Evolutionary conservation across 2,329 filamentous ascomycete genomes (phyloP).

Genomic region (Cladosporium sp.): DNA sequence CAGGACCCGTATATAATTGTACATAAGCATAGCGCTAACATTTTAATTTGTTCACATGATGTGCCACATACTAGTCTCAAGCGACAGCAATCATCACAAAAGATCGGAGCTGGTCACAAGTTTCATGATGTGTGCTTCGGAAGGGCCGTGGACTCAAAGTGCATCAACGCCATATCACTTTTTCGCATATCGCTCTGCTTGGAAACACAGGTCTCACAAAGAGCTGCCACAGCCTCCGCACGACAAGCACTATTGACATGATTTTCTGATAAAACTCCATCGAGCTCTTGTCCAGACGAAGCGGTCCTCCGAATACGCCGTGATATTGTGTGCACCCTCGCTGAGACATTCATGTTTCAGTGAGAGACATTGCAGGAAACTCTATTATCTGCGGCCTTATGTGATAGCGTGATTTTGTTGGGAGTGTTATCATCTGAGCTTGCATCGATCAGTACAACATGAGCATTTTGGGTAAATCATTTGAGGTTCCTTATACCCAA

Average conservation of each 20-base stretch:
- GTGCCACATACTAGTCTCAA: neutral
- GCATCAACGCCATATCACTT: neutral
- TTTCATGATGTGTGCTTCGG: neutral
- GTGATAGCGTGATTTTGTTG: neutral
- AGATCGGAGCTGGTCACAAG: neutral
- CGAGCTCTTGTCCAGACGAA: neutral
- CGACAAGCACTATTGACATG: neutral
- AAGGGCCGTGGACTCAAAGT: neutral
- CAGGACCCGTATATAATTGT: neutral
- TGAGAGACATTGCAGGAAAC: neutral
- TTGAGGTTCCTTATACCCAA: too few species aligned
- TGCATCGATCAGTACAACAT: neutral
- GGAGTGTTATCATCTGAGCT: neutral
- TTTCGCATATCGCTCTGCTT: neutral
- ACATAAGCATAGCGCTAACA: neutral
- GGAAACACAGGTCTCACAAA: neutral
- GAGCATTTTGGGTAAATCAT: neutral
- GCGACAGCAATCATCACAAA: neutral
- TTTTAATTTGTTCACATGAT: neutral
- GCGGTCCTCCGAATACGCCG: neutral
- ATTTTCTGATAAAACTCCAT: neutral
- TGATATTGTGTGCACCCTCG: neutral
- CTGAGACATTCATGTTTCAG: slow-evolving; percentile 2
- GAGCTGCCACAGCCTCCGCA: neutral
- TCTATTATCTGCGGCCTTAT: neutral